phyloP scores from a whole-genome alignment of 805 yeast genomes.

The Lipomyces mesembrius region DNA sequence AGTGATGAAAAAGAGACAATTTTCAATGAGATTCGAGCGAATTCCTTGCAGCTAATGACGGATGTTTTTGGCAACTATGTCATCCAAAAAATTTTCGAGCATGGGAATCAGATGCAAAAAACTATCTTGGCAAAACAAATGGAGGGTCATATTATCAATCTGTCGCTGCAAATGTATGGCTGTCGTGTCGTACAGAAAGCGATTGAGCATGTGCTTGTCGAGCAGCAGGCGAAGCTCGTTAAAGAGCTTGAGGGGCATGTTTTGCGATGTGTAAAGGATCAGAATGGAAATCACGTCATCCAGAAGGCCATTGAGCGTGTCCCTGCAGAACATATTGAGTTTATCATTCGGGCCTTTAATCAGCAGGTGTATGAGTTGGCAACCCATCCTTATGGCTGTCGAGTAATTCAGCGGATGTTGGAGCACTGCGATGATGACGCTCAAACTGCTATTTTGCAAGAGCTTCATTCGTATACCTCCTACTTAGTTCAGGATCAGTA shows the following conservation, averaged over 20 bases:
- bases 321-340: conserved; percentile 70
- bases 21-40: conserved; percentile 79
- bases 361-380: conserved; percentile 78
- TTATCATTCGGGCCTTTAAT: conserved; percentile 69
- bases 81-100: conserved; percentile 90
- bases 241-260: conserved; percentile 69
- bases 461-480: conserved; percentile 71
- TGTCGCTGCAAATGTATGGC: conserved; percentile 95
- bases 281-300: conserved; percentile 96
- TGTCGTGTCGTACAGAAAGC: conserved; percentile 97
- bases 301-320: conserved; percentile 91
- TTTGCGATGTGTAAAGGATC: conserved; percentile 81
- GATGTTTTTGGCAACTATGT: conserved; percentile 99
- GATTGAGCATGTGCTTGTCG: conserved; percentile 67
- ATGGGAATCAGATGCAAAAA: conserved; percentile 72
- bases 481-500: conserved; percentile 91
- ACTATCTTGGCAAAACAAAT: conserved; percentile 68
- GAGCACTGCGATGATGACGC: conserved; percentile 74
- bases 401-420: conserved; percentile 90
- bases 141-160: conserved; percentile 71
- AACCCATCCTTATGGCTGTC: conserved; percentile 95
- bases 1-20: conserved; percentile 77
- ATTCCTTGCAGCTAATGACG: conserved; percentile 79
- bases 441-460: conserved; percentile 68
- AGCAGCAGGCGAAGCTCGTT: conserved; percentile 69